Evolutionary conservation across 129 eudicot genomes (phyloP), one percentile per base, ranked within the genome.

Genomic region (Ambrosia artemisiifolia): DNA sequence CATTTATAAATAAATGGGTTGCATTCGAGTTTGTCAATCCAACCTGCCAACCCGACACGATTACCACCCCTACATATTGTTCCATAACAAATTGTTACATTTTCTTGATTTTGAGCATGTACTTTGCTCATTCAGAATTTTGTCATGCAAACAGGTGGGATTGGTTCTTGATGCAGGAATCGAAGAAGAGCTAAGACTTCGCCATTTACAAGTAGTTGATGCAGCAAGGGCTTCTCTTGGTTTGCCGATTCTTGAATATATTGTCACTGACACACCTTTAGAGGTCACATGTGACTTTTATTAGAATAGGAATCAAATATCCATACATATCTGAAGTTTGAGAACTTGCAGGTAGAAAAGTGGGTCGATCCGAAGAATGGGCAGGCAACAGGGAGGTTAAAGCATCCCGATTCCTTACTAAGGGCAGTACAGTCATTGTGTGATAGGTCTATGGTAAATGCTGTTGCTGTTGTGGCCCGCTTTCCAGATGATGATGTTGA

Each of bases 201-300:
- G 96, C 70, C 99, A 94, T 75, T 80, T 90, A 61, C 99, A 90
- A 78, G 97, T 94, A 73, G 97, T 80, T 71, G 99, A 94, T 88
- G 99, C 99, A 33, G 63, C 94, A 63, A 71, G 97, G 66, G 97
- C 99, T 75, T 94, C 99, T 65, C 94, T 94, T 69, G 99, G 99
- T 73, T 81, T 94, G 89, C 97, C 99, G 14, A 80, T 94, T 76
- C 81, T 90, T 5, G 97, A 90, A 51, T 94, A 84, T 57, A 78
- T 78, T 16, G 89, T 94, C 66, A 94, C 99, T 1, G 99, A 94
- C 69, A 68, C 87, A 33, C 85, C 91, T 77, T 68, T 94, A 61
- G 81, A 86, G 96, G 97, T 92, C 67, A 7, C 38, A 28, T 5
- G 5, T 11, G 20, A 43, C 9, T 30, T 42, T 20, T 14, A n/a